Evolutionary conservation across 805 yeast species (phyloP), one percentile per base, ranked within the genome.

Genomic region (Monosporozyma yasuniensis): DNA sequence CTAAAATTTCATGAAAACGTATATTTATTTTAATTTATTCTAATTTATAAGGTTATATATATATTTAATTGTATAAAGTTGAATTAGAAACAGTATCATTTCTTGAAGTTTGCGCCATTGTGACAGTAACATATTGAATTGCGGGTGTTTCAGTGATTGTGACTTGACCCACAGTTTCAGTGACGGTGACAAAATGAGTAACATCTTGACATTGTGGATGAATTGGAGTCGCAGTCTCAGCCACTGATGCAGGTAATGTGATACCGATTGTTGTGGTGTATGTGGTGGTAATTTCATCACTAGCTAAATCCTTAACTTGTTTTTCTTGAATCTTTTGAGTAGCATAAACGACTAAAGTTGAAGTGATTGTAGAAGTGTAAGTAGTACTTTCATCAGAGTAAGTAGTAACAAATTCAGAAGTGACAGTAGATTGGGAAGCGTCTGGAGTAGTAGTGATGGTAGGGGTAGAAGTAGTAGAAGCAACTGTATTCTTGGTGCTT

Each of bases 391-490:
- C 48, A 30, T 44, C 51, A 37, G 48, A 23, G 37, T 37, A 30
- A 4, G 56, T 49, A 5, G 55, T 42, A 3, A 50, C 37, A 6
- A 48, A 37, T 11, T 50, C 47, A 16, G 47, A 21, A 2, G 54
- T 47, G 11, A 52, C 52, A 27, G 61, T 57, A 19, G 60, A 52
- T 16, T 59, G 56, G 5, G 58, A 48, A 19, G 54, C 47, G 22
- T 25, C 3, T n/a, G n/a, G 8, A n/a, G 59, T 56, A 37, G 57
- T 50, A 7, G 64, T 59, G 41, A 58, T 44, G 28, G 61, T 58
- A 8, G 64, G 57, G 35, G 59, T 55, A 47, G 46, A 53, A 30
- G 50, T 32, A 16, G 49, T 49, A 16, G 25, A 18, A 22, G 11
- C 43, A 14, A 22, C 43, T 11, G 43, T 12, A 23, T 41, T 22